Evolutionary conservation across 805 yeast species (phyloP).

Genomic region (Saturnispora serradocipensis): DNA sequence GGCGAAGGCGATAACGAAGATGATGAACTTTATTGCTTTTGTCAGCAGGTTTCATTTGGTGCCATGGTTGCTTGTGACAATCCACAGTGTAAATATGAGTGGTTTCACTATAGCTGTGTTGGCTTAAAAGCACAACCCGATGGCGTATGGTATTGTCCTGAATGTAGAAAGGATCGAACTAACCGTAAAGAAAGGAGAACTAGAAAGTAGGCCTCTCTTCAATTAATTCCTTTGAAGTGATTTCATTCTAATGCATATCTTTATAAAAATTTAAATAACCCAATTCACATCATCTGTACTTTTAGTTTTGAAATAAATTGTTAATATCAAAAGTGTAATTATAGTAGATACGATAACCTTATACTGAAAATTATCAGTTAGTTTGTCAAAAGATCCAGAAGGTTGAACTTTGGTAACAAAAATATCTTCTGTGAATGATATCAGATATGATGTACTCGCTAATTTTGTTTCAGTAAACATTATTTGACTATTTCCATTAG

Average conservation of each 20-base stretch:
- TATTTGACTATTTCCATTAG: constrained; percentile 21
- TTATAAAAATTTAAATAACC: constrained; percentile 2
- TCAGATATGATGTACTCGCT: constrained; percentile 73
- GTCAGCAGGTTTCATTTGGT: constrained; percentile 84
- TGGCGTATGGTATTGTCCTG: constrained; percentile 96
- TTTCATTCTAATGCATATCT: neutral
- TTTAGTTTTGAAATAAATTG: constrained; percentile 30
- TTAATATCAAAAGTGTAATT: constrained; percentile 36
- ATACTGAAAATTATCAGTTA: constrained; percentile 61
- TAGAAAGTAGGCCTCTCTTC: neutral
- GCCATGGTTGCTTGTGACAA: constrained; percentile 58
- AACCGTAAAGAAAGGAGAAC: constrained; percentile 7
- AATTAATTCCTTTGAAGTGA: no score
- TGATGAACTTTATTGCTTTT: constrained; percentile 73
- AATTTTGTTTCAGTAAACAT: constrained; percentile 51
- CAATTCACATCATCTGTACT: constrained; percentile 3
- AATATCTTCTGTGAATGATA: constrained; percentile 57
- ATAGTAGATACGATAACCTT: constrained; percentile 54
- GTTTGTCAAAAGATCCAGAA: constrained; percentile 71
- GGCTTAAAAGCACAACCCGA: constrained; percentile 89
- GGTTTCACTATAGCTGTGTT: constrained; percentile 71
- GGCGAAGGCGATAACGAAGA: constrained; percentile 40
- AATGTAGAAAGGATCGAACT: constrained; percentile 40
- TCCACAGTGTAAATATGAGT: constrained; percentile 49
- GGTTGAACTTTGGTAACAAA: constrained; percentile 77